Evolutionary conservation across 257 asterid species (phyloP).

Genomic region (Gentiana macrophylla): DNA sequence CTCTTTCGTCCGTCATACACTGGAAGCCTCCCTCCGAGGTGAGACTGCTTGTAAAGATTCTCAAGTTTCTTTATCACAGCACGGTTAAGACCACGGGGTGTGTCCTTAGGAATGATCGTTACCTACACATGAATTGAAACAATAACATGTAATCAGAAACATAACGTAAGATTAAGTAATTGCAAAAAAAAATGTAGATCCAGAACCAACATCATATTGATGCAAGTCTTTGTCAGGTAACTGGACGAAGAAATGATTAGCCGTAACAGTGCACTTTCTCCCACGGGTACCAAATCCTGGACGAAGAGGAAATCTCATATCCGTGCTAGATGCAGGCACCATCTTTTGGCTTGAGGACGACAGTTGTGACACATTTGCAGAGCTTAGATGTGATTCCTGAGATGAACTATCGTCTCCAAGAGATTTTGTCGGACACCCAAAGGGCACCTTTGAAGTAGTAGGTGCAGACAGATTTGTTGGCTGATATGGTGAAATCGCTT

Average conservation of each 20-base stretch:
- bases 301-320: too few relatives aligned
- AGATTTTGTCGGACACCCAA: too few relatives aligned
- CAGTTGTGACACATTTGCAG: slow-evolving; percentile 26
- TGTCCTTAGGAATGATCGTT: slow-evolving; percentile 61
- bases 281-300: slow-evolving; percentile 7
- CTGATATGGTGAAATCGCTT: too few relatives aligned
- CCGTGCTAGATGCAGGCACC: too few relatives aligned
- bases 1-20: slow-evolving; percentile 99
- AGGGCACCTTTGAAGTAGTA: too few relatives aligned
- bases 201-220: slow-evolving; percentile 73
- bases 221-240: slow-evolving; percentile 91
- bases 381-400: slow-evolving; percentile 5
- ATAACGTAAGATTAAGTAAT: background rate
- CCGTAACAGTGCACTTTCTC: slow-evolving; percentile 38
- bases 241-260: slow-evolving; percentile 17
- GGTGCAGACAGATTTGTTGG: too few relatives aligned
- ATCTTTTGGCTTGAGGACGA: slow-evolving; percentile 31
- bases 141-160: background rate
- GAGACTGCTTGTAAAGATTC: slow-evolving; percentile 53
- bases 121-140: slow-evolving; percentile 34
- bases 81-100: slow-evolving; percentile 78
- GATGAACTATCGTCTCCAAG: slow-evolving; percentile 10
- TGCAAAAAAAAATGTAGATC: background rate
- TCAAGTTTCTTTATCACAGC: slow-evolving; percentile 85
- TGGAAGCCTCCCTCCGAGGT: slow-evolving; percentile 80